Conservation (phyloP, 2,329 filamentous ascomycete genomes). For the Aureobasidium sp. region DNA sequence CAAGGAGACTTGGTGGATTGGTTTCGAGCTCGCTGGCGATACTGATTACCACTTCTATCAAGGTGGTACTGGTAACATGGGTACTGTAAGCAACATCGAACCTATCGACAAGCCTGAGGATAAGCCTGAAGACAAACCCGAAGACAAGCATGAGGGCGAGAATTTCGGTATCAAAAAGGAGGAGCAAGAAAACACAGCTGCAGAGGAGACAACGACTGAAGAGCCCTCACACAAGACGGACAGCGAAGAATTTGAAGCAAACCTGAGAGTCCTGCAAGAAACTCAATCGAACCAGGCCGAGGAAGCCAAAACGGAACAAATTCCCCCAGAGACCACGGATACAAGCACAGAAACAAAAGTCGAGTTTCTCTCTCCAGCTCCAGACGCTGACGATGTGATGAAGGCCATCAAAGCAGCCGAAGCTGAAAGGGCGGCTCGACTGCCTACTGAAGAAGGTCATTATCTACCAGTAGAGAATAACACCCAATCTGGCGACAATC, state of each 20-base stretch:
- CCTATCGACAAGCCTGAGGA: constrained; percentile 10
- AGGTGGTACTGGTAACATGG: constrained; percentile 32
- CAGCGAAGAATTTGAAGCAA: neutral
- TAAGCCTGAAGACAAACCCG: neutral
- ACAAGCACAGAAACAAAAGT: neutral
- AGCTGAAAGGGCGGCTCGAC: neutral
- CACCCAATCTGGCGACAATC: neutral
- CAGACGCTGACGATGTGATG: neutral
- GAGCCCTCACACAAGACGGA: neutral
- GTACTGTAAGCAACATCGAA: constrained; percentile 20
- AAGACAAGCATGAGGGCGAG: neutral
- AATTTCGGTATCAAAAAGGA: neutral
- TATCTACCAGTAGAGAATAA: neutral
- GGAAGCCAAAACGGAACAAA: neutral
- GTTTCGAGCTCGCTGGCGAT: constrained; percentile 40
- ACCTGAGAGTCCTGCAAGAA: neutral
- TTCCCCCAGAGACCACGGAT: neutral
- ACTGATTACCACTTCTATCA: constrained; percentile 37
- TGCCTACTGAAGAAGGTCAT: neutral
- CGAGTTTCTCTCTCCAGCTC: neutral
- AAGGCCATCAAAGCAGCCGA: neutral
- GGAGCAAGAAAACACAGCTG: neutral
- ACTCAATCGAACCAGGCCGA: neutral
- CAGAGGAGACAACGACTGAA: neutral
- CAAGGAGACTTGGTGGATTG: constrained; percentile 45